These are phyloP conservation scores for Phytophthora fragariae DNA, from an alignment of 352 stramenopile genomes.

Conservation along the genomic window DNA sequence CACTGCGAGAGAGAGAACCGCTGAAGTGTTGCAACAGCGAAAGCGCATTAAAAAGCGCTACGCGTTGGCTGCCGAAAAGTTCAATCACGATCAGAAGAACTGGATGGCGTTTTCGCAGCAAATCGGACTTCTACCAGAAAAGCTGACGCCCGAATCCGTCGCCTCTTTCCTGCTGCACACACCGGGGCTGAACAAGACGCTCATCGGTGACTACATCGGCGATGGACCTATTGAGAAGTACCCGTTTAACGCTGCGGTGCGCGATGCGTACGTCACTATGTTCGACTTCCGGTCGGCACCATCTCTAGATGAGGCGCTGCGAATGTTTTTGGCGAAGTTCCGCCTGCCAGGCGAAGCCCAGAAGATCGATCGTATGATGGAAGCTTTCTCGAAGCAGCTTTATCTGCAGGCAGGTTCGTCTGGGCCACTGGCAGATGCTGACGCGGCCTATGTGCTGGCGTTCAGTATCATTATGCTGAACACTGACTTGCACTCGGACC, in stretches of 20 bases:
- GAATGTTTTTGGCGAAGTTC: conserved; percentile 95
- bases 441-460: conserved; percentile 96
- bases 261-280: conserved; percentile 89
- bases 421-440: conserved; percentile 76
- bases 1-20: conserved; percentile 85
- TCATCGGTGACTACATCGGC: conserved; percentile 97
- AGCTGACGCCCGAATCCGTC: conserved; percentile 87
- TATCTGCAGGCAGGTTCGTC: conserved; percentile 79
- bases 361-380: conserved; percentile 98
- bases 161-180: conserved; percentile 95
- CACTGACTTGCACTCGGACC: conserved; percentile 97
- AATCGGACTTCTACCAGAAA: conserved; percentile 83
- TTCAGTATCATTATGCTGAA: conserved; percentile 99
- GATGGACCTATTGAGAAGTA: conserved; percentile 96
- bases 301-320: conserved; percentile 92
- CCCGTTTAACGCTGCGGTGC: conserved; percentile 93
- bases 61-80: conserved; percentile 91
- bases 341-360: conserved; percentile 98
- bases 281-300: conserved; percentile 94
- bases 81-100: conserved; percentile 95
- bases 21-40: conserved; percentile 90
- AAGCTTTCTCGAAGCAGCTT: conserved; percentile 95
- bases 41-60: conserved; percentile 94
- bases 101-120: conserved; percentile 93
- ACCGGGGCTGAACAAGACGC: conserved; percentile 92